Base-by-base conservation (phyloP, 1,284 basidiomycete genomes). In the Apiotrichum porosum region DNA sequence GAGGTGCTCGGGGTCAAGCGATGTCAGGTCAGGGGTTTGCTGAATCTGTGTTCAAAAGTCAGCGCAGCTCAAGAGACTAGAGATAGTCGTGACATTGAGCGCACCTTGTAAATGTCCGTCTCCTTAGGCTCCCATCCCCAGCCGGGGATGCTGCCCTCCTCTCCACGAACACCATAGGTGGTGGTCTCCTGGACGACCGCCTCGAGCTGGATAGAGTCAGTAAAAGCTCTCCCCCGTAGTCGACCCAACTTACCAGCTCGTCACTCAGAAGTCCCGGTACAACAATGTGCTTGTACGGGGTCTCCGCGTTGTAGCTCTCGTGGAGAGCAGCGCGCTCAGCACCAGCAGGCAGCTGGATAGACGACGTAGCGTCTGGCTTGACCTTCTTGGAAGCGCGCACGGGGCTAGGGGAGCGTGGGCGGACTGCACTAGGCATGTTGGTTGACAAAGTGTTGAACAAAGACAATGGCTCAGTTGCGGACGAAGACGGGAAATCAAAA, bases 81-180 rank as follows among this genome's bases (percentile, higher is more conserved):
- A n/a, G n/a, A n/a, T n/a, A n/a, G n/a, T n/a, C n/a, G n/a, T n/a
- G n/a, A n/a, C n/a, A n/a, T n/a, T n/a, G n/a, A 37, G 19, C 77
- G 49, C 53, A 86, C 90, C 81, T 92, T 94, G 82, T 97, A 98
- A 60, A 98, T 98, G 68, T 98, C 94, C 6, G 94, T 98, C 78
- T 97, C 90, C 76, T 97, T 98, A 74, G 92, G 86, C 8, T 90
- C 85, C 72, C 97, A 97, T 62, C 82, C 87, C 65, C 72, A 74
- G 22, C 71, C 72, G 15, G 61, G 69, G n/a, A 73, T 54, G 41
- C 64, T 63, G 17, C 63, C 67, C 42, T 71, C 68, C 51, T 69
- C 69, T 3, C 70, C 69, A 32, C 72, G 57, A 17, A 65, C 54
- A 8, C 72, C 72, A 44, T 69, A 74, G 6, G 62, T 69, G 33